Conservation (phyloP, 305 asterid genomes). For the Stenogyne calaminthoides region DNA sequence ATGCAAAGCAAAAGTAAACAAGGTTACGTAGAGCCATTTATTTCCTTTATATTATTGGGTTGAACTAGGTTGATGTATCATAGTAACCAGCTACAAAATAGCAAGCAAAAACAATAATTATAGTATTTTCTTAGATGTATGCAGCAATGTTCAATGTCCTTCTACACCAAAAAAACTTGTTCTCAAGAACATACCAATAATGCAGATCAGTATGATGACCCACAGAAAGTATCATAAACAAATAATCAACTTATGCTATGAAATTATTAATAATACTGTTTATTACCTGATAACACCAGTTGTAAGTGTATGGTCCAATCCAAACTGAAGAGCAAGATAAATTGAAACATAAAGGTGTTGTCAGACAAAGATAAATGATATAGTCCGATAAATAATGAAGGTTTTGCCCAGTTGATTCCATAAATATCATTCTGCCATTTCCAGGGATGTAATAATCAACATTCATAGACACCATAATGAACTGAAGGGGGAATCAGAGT, state of each 20-base stretch:
- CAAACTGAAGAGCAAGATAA: slow-evolving; percentile 64
- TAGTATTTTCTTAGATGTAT: neutral
- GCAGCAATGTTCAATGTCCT: slow-evolving; percentile 17
- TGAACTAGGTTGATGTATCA: slow-evolving; percentile 10
- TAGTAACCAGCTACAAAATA: neutral
- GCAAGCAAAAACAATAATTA: neutral
- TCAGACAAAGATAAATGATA: slow-evolving; percentile 29
- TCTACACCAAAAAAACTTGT: slow-evolving; percentile 11
- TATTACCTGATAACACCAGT: slow-evolving; percentile 97
- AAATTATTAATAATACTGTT: slow-evolving; percentile 13
- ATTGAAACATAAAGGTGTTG: slow-evolving; percentile 23
- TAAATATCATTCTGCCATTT: slow-evolving; percentile 16
- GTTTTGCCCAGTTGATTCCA: slow-evolving; percentile 11
- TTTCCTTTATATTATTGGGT: neutral
- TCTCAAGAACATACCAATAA: slow-evolving; percentile 7
- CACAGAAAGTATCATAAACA: neutral
- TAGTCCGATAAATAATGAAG: slow-evolving; percentile 8
- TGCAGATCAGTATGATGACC: slow-evolving; percentile 16
- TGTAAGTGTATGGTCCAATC: slow-evolving; percentile 98
- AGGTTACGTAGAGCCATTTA: neutral
- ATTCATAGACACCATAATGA: slow-evolving; percentile 3
- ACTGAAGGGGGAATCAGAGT: neutral
- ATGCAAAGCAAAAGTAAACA: slow-evolving; percentile 9
- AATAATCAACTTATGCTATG: neutral
- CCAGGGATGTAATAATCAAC: slow-evolving; percentile 4